Evolutionary conservation across 345 rosid genomes (phyloP).

Genomic region (Sisymbrium irio): DNA sequence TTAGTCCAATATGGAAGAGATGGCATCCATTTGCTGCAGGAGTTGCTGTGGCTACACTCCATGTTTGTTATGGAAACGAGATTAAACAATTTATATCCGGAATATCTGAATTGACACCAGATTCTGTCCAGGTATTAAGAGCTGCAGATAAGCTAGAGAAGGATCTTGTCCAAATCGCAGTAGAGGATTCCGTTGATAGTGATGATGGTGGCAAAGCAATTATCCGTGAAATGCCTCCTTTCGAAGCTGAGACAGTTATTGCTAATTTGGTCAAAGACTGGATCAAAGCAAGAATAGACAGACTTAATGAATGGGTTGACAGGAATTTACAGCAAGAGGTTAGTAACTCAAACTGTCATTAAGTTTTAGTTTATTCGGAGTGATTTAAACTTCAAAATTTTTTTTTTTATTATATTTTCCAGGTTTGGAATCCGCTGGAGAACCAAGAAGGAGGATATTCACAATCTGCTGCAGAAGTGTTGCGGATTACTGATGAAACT

Average conservation of each 20-base stretch:
- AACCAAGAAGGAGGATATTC: constrained; percentile 79
- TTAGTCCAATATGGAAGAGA: constrained; percentile 87
- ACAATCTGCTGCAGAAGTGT: constrained; percentile 74
- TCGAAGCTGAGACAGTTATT: constrained; percentile 87
- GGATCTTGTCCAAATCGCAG: constrained; percentile 98
- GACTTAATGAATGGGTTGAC: constrained; percentile 88
- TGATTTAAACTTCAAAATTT: constrained; percentile 5
- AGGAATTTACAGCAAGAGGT: constrained; percentile 96
- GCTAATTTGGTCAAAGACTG: constrained; percentile 85
- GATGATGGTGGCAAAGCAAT: constrained; percentile 99
- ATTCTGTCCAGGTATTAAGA: constrained; percentile 83
- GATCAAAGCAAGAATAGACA: constrained; percentile 76
- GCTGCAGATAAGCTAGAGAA: constrained; percentile 95
- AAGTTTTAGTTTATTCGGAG: not conserved
- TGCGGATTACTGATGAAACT: constrained; percentile 80
- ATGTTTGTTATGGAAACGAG: constrained; percentile 92
- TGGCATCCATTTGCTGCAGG: constrained; percentile 99
- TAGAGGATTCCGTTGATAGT: constrained; percentile 95
- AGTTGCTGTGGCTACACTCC: constrained; percentile 96
- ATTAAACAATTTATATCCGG: constrained; percentile 81
- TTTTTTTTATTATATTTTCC: not conserved
- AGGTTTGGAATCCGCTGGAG: constrained; percentile 73
- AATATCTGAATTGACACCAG: constrained; percentile 79
- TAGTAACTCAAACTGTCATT: constrained; percentile 1
- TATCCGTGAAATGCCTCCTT: constrained; percentile 98